Percentiles rank a stretch among this genome's conserved stretches.
phyloP scores from a whole-genome alignment of 352 stramenopile genomes.

The Globisporangium barbulae region DNA sequence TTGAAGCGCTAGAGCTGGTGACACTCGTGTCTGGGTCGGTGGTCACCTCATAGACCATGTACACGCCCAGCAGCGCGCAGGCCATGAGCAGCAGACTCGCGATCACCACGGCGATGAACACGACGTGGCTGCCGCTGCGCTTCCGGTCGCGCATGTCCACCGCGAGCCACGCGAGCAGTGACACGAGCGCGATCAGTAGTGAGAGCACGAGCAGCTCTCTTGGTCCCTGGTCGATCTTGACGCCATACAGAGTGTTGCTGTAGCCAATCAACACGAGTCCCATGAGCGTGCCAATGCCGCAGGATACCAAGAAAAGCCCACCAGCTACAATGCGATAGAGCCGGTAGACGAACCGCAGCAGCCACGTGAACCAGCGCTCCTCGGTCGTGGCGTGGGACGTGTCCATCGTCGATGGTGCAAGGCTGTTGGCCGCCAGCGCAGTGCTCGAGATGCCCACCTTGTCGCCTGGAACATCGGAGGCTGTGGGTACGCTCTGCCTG shows the following conservation, averaged over 20 bases:
- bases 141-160: conserved; percentile 45
- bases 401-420: conserved; percentile 40
- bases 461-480: neutral
- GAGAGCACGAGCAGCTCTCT: conserved; percentile 36
- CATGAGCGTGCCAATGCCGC: conserved; percentile 50
- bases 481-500: neutral
- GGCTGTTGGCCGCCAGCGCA: neutral
- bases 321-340: conserved; percentile 30
- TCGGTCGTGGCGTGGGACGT: conserved; percentile 55
- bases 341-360: conserved; percentile 39
- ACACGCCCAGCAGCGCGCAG: conserved; percentile 38
- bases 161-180: conserved; percentile 50
- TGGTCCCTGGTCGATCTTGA: conserved; percentile 44
- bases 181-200: conserved; percentile 26
- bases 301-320: conserved; percentile 42
- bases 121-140: conserved; percentile 23
- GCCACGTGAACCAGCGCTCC: conserved; percentile 75
- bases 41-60: conserved; percentile 61
- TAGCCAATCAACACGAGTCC: conserved; percentile 49
- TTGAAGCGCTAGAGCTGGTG: conserved; percentile 23
- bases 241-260: conserved; percentile 45
- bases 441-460: conserved; percentile 5
- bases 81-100: conserved; percentile 39
- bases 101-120: conserved; percentile 40
- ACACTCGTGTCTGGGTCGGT: conserved; percentile 20